phyloP scores from a whole-genome alignment of 2,329 filamentous ascomycete species.

The Drechslerella dactyloides region DNA sequence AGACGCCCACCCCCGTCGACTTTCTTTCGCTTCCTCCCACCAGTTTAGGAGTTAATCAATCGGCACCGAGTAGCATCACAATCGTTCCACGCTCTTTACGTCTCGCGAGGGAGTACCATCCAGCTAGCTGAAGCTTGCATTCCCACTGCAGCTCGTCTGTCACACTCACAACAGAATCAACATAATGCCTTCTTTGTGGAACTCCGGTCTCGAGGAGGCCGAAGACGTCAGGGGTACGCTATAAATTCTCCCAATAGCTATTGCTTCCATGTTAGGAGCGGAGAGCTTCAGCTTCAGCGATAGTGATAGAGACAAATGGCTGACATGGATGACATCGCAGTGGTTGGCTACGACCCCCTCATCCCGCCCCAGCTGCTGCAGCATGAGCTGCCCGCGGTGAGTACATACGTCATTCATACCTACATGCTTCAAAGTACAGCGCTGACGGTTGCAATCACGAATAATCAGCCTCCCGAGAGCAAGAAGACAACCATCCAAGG shows the following conservation, averaged over 20 bases:
- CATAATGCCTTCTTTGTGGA: conserved; percentile 47
- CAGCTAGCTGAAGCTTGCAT: too few relatives aligned
- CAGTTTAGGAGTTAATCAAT: too few relatives aligned
- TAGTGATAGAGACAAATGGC: conserved; percentile 1
- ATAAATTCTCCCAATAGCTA: conserved; percentile 14
- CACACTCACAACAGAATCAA: conserved; percentile 17
- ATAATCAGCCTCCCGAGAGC: conserved; percentile 58
- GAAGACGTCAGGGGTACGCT: conserved; percentile 53
- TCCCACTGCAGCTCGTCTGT: not conserved
- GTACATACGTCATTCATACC: conserved; percentile 13
- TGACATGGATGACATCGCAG: conserved; percentile 37
- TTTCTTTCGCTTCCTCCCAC: too few relatives aligned
- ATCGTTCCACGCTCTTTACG: too few relatives aligned
- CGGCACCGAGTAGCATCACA: too few relatives aligned
- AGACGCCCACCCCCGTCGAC: too few relatives aligned
- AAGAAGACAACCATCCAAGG: conserved; percentile 66
- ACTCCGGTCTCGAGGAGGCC: conserved; percentile 51
- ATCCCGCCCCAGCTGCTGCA: conserved; percentile 54
- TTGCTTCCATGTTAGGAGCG: conserved; percentile 8
- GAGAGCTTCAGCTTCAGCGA: not conserved
- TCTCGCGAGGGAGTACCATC: too few relatives aligned
- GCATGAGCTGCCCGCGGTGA: conserved; percentile 54
- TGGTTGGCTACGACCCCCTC: conserved; percentile 55
- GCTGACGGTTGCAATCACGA: conserved; percentile 27
- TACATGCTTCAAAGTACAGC: conserved; percentile 5